Base-by-base conservation (phyloP, 352 stramenopile species). In the Hyaloperonospora arabidopsidis region DNA sequence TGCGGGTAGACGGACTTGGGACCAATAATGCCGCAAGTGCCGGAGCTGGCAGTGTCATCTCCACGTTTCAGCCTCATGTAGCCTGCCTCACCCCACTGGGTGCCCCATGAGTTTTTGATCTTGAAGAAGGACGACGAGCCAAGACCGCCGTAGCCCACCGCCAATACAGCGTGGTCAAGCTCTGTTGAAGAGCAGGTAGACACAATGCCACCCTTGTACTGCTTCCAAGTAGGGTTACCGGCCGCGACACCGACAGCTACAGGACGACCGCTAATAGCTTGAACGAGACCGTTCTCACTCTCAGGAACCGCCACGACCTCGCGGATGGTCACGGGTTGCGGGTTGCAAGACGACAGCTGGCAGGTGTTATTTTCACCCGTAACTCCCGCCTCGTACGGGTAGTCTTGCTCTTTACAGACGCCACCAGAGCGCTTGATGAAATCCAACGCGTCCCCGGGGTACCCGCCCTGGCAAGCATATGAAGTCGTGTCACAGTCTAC, bases 61-160 rank as follows among this genome's bases (percentile, higher is more conserved):
- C 80, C 96, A 74, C 53, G 93, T 32, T 94, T 80, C 10, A 99
- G 76, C 18, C 82, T 81, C 44, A 98, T 97, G 81, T 91, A 98
- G 53, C 95, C 95, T 17, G 70, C 68, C 52, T 97, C 87, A 49
- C 95, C 96, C 95, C 94, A 98, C 22, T 61, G 58, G 6, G 76
- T 64, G 45, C 96, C 95, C 96, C 96, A 99, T 52, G 95, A 97
- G 72, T 99, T 99, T 62, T 97, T 97, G 43, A 99, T 91, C 69
- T 97, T 98, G 85, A 95, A 98, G 65, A 66, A 84, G 18, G 61
- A 63, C 40, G 66, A 49, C n/a, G 57, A 49, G 47, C 64, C 65
- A 5, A 36, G 68, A 35, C 35, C 49, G 36, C 83, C 85, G 66
- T 97, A 99, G n/a, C 96, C 96, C 14, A 99, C 94, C 5, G 91